Percentiles rank a stretch among this genome's conserved stretches.
phyloP scores from a whole-genome alignment of 495 filamentous ascomycete species.

The Tirmania nivea region DNA sequence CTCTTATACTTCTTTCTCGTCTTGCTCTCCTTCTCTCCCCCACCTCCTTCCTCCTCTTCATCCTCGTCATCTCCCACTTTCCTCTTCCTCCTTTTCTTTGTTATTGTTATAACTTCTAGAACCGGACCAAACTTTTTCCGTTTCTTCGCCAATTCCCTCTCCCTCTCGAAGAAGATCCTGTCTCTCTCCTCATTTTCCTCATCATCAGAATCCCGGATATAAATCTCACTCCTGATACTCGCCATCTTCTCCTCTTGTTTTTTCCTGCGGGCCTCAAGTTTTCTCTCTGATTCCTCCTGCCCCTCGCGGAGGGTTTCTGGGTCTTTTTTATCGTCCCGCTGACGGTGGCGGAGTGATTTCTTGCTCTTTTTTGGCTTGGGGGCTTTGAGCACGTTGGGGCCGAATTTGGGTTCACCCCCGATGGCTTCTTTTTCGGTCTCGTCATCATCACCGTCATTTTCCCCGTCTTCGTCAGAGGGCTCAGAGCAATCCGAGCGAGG shows the following conservation, averaged over 20 bases:
- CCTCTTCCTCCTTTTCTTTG: neutral
- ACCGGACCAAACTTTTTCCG: neutral
- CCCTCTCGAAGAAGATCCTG: constrained; percentile 13
- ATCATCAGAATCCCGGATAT: constrained; percentile 32
- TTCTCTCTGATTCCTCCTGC: constrained; percentile 15
- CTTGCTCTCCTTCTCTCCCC: neutral
- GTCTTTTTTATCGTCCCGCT: constrained; percentile 26
- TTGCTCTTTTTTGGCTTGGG: constrained; percentile 2
- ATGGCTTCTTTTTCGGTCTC: constrained; percentile 38
- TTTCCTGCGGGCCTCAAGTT: constrained; percentile 16
- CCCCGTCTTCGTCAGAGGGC: constrained; percentile 37
- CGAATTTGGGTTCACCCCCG: constrained; percentile 26
- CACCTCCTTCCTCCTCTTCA: neutral
- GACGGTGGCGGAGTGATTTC: constrained; percentile 24
- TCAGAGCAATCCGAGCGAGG: constrained; percentile 23
- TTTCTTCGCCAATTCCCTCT: constrained; percentile 10
- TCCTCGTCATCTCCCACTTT: neutral
- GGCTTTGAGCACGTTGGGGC: constrained; percentile 39
- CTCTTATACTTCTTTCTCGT: neutral
- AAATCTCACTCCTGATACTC: constrained; percentile 67
- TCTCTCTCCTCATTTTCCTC: constrained; percentile 19
- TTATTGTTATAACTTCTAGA: neutral
- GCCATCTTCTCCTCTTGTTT: constrained; percentile 19
- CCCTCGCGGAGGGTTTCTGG: constrained; percentile 24
- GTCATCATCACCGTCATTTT: constrained; percentile 32